Evolutionary conservation across 805 yeast genomes (phyloP), one percentile per base, ranked within the genome.

Genomic region (Saccharomycopsis sp.): DNA sequence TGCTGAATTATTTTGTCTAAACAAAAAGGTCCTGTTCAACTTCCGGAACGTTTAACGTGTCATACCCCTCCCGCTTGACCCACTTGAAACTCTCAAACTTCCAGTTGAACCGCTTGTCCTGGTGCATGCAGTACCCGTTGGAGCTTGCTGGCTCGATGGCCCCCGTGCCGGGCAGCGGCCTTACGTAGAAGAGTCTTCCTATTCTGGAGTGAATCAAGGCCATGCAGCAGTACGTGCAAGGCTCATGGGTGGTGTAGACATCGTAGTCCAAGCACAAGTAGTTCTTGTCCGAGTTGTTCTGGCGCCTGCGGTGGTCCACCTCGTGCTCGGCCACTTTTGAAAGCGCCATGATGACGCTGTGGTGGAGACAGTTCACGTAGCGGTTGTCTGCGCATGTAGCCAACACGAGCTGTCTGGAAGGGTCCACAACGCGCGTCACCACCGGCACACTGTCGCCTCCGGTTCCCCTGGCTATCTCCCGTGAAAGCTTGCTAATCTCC

Each of bases 211-310:
- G 98, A 8, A 88, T 78, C 30, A 92, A 64, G 0, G 97, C 97
- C 98, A 92, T 92, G 5, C 84, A 63, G 54, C 98, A 92, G 96
- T 89, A 92, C 0, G 85, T 73, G 53, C 98, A 92, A 0, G 98
- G 98, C 58, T 92, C 98, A 56, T 87, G 95, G 0, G 95, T 81
- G 1, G 94, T 82, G 54, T 82, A 86, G 0, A 92, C 86, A 46
- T 83, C 77, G 49, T 76, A 69, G 40, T 78, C 73, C 26, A 80
- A 71, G 55, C 97, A 88, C 2, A 92, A 66, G 54, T 92, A 92
- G 2, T 42, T 38, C 12, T 38, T 36, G 12, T 39, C 41, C 2
- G 25, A 35, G 1, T 12, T 33, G 30, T 20, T 2, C 23, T 16
- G 44, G 18, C 10, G 34, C 36, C 23, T n/a, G 16, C 33, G 30